Base-by-base conservation (phyloP, 352 stramenopile genomes). In the Phytophthora kernoviae region DNA sequence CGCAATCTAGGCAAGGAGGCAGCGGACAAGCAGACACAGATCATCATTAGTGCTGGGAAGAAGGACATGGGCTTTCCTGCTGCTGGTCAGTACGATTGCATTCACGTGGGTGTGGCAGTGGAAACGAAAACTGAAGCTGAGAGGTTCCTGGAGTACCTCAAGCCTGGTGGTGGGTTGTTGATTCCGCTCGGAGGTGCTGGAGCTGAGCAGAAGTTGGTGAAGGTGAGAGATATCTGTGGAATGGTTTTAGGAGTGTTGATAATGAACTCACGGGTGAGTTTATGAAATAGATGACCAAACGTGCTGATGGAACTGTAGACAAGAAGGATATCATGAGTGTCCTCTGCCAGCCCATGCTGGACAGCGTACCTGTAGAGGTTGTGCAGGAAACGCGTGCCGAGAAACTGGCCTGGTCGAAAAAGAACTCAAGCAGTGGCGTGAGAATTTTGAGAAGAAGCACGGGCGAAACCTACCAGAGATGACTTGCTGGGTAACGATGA, bases 281-380 rank as follows among this genome's bases (percentile, higher is more conserved):
- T 14, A 42, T 59, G 36, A 11, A 54, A 3, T 46, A 83, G 81
- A 91, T 94, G 85, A 87, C 73, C 21, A 94, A 93, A 58, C 58
- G 71, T 51, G 30, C 22, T 8, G 63, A 89, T 49, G 81, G 81
- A 20, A 70, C 70, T 6, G 73, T 91, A 5, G 65, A 76, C 20
- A 93, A 91, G 42, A 52, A 73, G 5, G 84, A 91, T 43, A 56
- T 95, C 39, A 94, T 95, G 84, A 93, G 81, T 52, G 87, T 95
- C 37, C 65, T 95, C 21, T 95, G 87, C 20, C 87, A 95, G 51
- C 87, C 87, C 1, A 88, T 95, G 59, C 62, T 94, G 11, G 74
- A 90, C 57, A 69, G 57, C 15, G 58, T 79, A 4, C 83, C 85
- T 0, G 69, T 88, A 1, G 54, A 75, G 4, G 30, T 83, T 44